These are phyloP conservation scores for Circinella umbellata DNA, from an alignment of 371 early-diverging fungal genomes.

Conservation along the genomic window DNA sequence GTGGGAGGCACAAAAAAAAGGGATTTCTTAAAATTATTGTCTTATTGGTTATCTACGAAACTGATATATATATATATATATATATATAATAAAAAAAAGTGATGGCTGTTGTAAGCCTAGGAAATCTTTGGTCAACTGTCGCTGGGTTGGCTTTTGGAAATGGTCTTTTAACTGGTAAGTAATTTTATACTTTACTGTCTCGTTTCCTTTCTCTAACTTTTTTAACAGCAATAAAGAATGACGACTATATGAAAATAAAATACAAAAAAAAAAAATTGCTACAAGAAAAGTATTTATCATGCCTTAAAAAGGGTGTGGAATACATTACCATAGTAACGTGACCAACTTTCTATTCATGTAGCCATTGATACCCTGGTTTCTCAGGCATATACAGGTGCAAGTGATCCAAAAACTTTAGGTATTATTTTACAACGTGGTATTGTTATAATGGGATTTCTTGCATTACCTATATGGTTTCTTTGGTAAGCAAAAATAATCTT, in stretches of 20 bases:
- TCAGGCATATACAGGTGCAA: slow-evolving; percentile 49
- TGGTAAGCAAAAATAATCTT: slow-evolving; percentile 24
- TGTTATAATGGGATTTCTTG: slow-evolving; percentile 33
- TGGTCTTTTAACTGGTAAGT: slow-evolving; percentile 46
- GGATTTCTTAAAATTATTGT: background rate
- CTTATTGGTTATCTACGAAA: background rate
- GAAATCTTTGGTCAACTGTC: slow-evolving; percentile 35
- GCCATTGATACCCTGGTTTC: slow-evolving; percentile 52
- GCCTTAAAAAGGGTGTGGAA: too few relatives aligned
- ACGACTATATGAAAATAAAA: too few relatives aligned
- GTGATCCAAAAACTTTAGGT: slow-evolving; percentile 36
- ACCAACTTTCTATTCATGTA: slow-evolving; percentile 11
- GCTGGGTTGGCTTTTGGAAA: slow-evolving; percentile 40
- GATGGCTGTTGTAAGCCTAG: slow-evolving; percentile 44
- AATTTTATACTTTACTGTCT: background rate
- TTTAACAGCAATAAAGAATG: background rate
- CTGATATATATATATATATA: too few relatives aligned
- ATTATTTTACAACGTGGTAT: slow-evolving; percentile 45
- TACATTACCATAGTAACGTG: background rate
- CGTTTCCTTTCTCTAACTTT: background rate
- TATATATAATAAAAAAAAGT: slow-evolving; percentile 23
- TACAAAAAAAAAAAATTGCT: too few relatives aligned
- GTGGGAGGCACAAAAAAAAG: too few relatives aligned
- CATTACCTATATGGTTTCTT: slow-evolving; percentile 24
- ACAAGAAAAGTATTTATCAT: too few relatives aligned